These are phyloP conservation scores for Lactarius indigo DNA, from an alignment of 768 basidiomycete species.

Conservation along the genomic window DNA sequence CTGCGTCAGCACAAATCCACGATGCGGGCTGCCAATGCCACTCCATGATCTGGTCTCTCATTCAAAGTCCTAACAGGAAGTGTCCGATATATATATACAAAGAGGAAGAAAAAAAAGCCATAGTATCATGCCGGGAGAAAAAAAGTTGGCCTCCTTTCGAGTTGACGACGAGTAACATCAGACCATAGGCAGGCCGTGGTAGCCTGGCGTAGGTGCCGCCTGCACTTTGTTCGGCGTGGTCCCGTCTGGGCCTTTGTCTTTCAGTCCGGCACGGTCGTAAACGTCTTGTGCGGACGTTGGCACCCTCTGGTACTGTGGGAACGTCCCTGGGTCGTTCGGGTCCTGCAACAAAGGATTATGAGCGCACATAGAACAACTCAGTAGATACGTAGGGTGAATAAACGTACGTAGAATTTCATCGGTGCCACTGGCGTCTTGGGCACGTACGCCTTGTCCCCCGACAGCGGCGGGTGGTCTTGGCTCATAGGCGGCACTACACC, in stretches of 20 bases:
- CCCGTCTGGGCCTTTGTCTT: background rate
- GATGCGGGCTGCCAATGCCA: too few species aligned
- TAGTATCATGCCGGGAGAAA: background rate
- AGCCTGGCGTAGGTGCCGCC: background rate
- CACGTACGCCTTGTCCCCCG: background rate
- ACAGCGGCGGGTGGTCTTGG: too few species aligned
- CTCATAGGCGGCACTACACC: too few species aligned
- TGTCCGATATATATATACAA: background rate
- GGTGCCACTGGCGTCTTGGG: background rate
- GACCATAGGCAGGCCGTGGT: conserved; percentile 6
- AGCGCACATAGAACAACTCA: background rate
- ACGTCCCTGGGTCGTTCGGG: conserved; percentile 15
- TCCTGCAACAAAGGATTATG: background rate
- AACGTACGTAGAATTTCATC: conserved; percentile 9
- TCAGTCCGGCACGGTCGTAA: too few species aligned
- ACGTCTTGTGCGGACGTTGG: background rate
- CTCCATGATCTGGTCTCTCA: too few species aligned
- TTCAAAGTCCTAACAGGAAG: too few species aligned
- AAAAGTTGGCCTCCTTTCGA: background rate
- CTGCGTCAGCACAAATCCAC: too few species aligned
- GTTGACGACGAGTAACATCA: background rate
- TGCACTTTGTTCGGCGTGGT: background rate
- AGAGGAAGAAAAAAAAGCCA: background rate
- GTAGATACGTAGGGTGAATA: too few species aligned
- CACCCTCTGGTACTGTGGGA: background rate